These are phyloP conservation scores for Zizania latifolia DNA, from an alignment of 176 grass and related monocot species.

Conservation along the genomic window DNA sequence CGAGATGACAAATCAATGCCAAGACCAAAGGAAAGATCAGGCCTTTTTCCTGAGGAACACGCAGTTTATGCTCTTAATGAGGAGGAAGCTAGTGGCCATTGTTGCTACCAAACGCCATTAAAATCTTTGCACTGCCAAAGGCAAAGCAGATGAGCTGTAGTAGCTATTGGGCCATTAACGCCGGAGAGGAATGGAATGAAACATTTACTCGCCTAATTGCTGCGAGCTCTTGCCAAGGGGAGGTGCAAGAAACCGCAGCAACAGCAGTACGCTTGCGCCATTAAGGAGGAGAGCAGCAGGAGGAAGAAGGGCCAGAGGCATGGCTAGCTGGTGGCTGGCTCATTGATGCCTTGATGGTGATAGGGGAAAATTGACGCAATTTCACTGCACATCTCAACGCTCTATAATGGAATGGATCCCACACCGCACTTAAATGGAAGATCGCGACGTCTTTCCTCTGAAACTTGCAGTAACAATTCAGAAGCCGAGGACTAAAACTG, in stretches of 20 bases:
- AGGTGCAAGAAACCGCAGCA: neutral
- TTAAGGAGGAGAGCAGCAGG: conserved; percentile 22
- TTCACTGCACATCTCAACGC: conserved; percentile 17
- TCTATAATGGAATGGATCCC: conserved; percentile 29
- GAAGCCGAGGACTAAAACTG: neutral
- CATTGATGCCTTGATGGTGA: conserved; percentile 23
- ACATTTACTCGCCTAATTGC: neutral
- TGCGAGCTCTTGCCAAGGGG: neutral
- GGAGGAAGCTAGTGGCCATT: neutral
- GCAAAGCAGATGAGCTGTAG: conserved; percentile 39
- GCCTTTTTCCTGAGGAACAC: conserved; percentile 11
- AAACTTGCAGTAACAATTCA: neutral
- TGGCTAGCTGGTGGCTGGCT: neutral
- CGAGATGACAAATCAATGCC: conserved; percentile 20
- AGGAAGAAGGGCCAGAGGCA: conserved; percentile 2
- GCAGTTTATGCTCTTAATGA: conserved; percentile 21
- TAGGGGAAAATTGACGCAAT: conserved; percentile 32
- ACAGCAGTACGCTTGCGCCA: conserved; percentile 16
- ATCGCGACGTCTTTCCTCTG: neutral
- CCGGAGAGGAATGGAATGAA: conserved; percentile 8
- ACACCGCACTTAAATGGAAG: conserved; percentile 33
- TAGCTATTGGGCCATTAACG: conserved; percentile 36
- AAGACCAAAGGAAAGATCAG: neutral
- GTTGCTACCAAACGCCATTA: conserved; percentile 30
- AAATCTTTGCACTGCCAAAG: conserved; percentile 8